Evolutionary conservation across 129 eudicot genomes (phyloP).

Genomic region (Artemisia tridentata): DNA sequence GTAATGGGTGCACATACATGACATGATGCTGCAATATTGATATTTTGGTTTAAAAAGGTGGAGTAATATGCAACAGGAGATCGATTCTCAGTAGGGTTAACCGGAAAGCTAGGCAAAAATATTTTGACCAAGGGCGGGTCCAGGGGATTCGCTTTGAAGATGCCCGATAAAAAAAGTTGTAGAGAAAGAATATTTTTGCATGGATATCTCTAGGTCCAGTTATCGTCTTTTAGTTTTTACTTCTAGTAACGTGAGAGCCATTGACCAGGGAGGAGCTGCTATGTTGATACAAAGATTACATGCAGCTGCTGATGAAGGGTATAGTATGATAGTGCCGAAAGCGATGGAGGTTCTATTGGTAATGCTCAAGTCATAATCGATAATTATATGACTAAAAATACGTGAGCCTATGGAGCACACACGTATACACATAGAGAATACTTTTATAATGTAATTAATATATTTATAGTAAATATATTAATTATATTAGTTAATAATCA

Average conservation of each 20-base stretch:
- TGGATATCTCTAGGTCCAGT: conserved; percentile 39
- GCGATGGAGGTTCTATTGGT: conserved; percentile 35
- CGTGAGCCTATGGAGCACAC: no score
- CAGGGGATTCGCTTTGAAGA: conserved; percentile 56
- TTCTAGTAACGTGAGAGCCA: conserved; percentile 9
- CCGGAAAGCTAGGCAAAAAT: conserved; percentile 24
- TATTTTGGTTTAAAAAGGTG: conserved; percentile 23
- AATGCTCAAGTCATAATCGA: no score
- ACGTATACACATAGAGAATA: no score
- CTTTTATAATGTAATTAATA: no score
- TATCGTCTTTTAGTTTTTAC: conserved; percentile 10
- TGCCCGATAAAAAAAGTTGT: conserved; percentile 32
- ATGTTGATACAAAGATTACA: conserved; percentile 65
- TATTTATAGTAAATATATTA: no score
- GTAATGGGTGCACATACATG: conserved; percentile 16
- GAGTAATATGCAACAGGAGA: background rate
- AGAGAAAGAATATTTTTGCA: conserved; percentile 32
- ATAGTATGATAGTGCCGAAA: conserved; percentile 18
- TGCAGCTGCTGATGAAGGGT: conserved; percentile 24
- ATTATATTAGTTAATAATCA: no score
- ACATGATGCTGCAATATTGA: conserved; percentile 25
- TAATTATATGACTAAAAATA: no score
- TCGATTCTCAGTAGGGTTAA: background rate
- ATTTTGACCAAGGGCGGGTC: conserved; percentile 52
- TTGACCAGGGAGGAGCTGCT: conserved; percentile 79